Evolutionary conservation across 192 early-diverging fungal genomes (phyloP).

Genomic region (Phycomyces blakesleeanus): DNA sequence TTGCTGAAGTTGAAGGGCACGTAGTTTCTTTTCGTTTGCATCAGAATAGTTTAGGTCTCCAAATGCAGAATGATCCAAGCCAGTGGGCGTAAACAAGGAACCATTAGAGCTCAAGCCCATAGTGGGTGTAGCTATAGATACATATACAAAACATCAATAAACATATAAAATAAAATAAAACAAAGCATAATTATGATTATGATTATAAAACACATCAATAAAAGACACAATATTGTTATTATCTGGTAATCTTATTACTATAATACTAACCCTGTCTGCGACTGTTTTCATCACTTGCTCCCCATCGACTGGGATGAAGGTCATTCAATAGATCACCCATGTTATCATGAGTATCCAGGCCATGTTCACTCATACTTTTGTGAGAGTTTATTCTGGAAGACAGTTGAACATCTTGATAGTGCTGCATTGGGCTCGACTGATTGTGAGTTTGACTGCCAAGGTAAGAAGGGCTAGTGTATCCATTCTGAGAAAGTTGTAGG

Average conservation of each 20-base stretch:
- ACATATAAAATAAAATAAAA: too few relatives aligned
- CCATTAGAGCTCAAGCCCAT: conserved; percentile 24
- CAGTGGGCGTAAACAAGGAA: conserved; percentile 33
- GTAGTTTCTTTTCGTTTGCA: conserved; percentile 46
- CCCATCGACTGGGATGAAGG: background rate
- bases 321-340: background rate
- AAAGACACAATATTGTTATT: too few relatives aligned
- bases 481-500: conserved; percentile 12
- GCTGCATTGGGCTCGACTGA: conserved; percentile 7
- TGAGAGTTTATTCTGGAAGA: conserved; percentile 4
- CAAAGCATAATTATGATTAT: too few relatives aligned
- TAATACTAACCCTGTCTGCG: conserved; percentile 9
- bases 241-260: too few relatives aligned
- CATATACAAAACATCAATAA: too few relatives aligned
- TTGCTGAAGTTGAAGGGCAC: conserved; percentile 41
- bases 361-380: background rate
- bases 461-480: conserved; percentile 30
- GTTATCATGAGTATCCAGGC: background rate
- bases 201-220: conserved; percentile 1
- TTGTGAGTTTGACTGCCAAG: conserved; percentile 1
- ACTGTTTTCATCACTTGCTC: background rate
- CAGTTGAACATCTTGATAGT: conserved; percentile 34
- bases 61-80: conserved; percentile 23
- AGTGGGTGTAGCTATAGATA: conserved; percentile 15
- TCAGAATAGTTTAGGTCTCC: conserved; percentile 19